Conservation (phyloP, 2,329 filamentous ascomycete species). For the Trichophyton benhamiae region DNA sequence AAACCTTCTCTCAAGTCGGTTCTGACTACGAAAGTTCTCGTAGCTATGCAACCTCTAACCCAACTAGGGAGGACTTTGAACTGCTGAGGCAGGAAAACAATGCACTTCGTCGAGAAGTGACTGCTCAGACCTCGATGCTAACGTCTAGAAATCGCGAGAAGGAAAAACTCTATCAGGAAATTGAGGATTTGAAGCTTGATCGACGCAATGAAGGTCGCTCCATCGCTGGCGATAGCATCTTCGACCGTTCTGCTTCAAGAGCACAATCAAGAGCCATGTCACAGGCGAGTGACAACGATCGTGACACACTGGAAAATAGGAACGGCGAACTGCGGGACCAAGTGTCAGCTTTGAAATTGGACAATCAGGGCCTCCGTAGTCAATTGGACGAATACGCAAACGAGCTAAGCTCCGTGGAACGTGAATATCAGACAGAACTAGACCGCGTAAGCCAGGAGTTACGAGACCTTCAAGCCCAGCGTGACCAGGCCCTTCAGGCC, state of each 20-base stretch:
- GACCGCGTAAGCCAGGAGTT: constrained; percentile 69
- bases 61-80: constrained; percentile 61
- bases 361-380: constrained; percentile 76
- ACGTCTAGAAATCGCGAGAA: constrained; percentile 93
- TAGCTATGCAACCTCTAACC: constrained; percentile 48
- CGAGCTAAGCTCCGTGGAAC: constrained; percentile 64
- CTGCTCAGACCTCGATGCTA: constrained; percentile 93
- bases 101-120: constrained; percentile 79
- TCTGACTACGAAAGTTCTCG: constrained; percentile 31
- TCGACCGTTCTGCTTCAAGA: constrained; percentile 87
- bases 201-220: constrained; percentile 54
- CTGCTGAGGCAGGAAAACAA: constrained; percentile 85
- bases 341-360: constrained; percentile 71
- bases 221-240: constrained; percentile 68
- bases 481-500: constrained; percentile 70
- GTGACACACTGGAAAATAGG: constrained; percentile 74
- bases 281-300: constrained; percentile 60
- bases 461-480: constrained; percentile 64
- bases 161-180: constrained; percentile 88
- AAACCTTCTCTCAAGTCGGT: constrained; percentile 27
- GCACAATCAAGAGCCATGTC: constrained; percentile 64
- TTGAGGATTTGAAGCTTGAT: constrained; percentile 88
- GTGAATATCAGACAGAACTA: constrained; percentile 66
- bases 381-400: constrained; percentile 68
- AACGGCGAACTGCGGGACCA: constrained; percentile 76